Base-by-base conservation (phyloP, 2,329 filamentous ascomycete genomes). In the Fusarium sp. region DNA sequence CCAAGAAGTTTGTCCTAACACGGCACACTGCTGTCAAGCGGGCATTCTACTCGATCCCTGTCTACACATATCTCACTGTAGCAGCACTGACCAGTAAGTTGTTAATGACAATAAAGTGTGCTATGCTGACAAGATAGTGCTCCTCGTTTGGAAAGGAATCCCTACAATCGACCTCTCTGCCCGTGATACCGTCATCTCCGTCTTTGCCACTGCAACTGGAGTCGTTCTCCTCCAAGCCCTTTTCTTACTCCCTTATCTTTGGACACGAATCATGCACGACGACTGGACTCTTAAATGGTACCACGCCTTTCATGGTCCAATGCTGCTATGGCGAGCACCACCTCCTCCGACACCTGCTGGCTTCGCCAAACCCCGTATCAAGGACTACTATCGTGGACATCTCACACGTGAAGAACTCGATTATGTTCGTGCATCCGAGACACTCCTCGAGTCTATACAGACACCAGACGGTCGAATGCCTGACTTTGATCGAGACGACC, bases 171-270 rank as follows among this genome's bases (percentile, higher is more conserved):
- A 80, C 4, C 54, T 81, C 1, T 78, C 79, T 1, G 65, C 61
- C 8, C 65, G 22, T n/a, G 72, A 76, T 15, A 69, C 80, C 0
- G 33, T 83, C 56, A 75, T 80, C n/a, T 63, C 85, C 54, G 84
- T 87, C 43, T 81, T 90, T 56, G 82, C 82, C 40, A 83, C 86
- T 15, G 85, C 86, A 33, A 79, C 77, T 2, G 86, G 81, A 32
- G 83, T 85, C 4, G 81, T 82, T 1, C 59, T 85, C 4, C 73
- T 90, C 11, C 80, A 87, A 32, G 78, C 79, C 57, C 66, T 85
- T 52, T 90, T 90, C 75, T 81, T 90, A 68, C 81, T 90, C 7
- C 88, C 89, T 2, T 90, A 84, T 69, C 80, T 90, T 32, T 85
- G 88, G 79, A 83, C 85, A 35, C 84, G 85, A 30, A 84, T 90